A percentile compares a stretch with the other conserved stretches of the same genome.
These are phyloP conservation scores for Fallopia convolvulus DNA, from an alignment of 148 eudicot genomes.

Conservation along the genomic window DNA sequence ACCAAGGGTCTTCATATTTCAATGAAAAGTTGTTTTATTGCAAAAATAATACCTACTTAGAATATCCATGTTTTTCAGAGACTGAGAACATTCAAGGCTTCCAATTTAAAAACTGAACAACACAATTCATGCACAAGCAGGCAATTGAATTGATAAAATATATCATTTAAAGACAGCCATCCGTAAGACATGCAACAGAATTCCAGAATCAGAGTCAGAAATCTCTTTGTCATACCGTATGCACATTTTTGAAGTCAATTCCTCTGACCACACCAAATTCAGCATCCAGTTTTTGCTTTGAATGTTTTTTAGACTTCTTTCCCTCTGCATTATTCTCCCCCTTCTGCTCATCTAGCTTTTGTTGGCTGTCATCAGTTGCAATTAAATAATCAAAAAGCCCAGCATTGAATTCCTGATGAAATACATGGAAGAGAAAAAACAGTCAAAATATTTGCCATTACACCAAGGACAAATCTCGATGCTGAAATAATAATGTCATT, in stretches of 20 bases:
- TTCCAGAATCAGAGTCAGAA: background rate
- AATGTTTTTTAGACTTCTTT: constrained; percentile 45
- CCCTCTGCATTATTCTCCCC: constrained; percentile 30
- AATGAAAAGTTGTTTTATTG: background rate
- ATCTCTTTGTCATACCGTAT: constrained; percentile 46
- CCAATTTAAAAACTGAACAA: background rate
- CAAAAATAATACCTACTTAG: background rate
- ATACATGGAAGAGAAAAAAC: background rate
- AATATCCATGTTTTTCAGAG: background rate
- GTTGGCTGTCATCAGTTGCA: constrained; percentile 71
- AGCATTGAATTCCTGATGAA: constrained; percentile 74
- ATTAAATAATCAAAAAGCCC: constrained; percentile 90
- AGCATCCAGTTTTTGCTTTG: constrained; percentile 62
- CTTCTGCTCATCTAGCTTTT: constrained; percentile 43
- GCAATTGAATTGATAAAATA: background rate
- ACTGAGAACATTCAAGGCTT: background rate
- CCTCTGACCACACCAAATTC: constrained; percentile 98
- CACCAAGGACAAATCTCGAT: background rate
- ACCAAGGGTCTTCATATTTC: background rate
- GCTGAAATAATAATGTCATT: background rate
- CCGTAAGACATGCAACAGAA: background rate
- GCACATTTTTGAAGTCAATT: constrained; percentile 91
- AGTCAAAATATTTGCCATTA: background rate
- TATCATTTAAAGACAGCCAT: background rate
- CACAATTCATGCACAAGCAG: background rate